These are phyloP conservation scores for Tephrocybe sp. DNA, from an alignment of 768 basidiomycete species.

Conservation along the genomic window DNA sequence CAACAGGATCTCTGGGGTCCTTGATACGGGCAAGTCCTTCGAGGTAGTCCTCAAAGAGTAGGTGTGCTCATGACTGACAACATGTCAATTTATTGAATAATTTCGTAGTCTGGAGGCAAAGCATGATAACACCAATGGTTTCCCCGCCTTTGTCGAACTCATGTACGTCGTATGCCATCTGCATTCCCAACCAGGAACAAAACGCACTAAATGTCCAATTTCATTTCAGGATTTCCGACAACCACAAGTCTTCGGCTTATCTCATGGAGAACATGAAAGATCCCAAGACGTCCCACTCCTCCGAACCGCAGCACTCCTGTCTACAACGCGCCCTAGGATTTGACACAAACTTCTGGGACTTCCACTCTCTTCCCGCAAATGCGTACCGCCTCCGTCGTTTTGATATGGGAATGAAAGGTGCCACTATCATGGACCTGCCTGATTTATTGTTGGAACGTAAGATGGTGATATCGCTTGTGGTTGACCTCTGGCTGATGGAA, in stretches of 20 bases:
- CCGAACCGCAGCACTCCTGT: conserved; percentile 15
- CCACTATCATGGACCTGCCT: conserved; percentile 14
- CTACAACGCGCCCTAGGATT: conserved; percentile 19
- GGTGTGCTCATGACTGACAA: conserved; percentile 3
- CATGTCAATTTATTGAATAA: background rate
- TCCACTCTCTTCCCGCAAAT: conserved; percentile 19
- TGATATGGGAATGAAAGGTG: conserved; percentile 25
- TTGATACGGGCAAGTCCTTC: conserved; percentile 29
- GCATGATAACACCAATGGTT: conserved; percentile 24
- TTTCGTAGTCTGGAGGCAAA: conserved; percentile 21
- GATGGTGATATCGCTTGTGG: background rate
- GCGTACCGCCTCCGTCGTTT: conserved; percentile 25
- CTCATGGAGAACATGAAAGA: conserved; percentile 26
- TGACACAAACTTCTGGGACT: conserved; percentile 20
- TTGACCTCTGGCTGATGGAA: background rate
- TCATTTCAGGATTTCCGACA: conserved; percentile 21
- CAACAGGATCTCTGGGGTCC: conserved; percentile 29
- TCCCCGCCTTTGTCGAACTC: conserved; percentile 24
- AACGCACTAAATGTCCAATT: background rate
- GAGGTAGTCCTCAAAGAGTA: conserved; percentile 25
- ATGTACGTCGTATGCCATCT: conserved; percentile 13
- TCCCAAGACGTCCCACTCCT: conserved; percentile 18
- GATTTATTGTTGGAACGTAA: conserved; percentile 20
- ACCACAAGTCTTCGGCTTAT: conserved; percentile 23
- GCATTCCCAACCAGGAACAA: too few relatives aligned